These are phyloP conservation scores for Linnemannia zychae DNA, from an alignment of 192 early-diverging fungal species.

Conservation along the genomic window DNA sequence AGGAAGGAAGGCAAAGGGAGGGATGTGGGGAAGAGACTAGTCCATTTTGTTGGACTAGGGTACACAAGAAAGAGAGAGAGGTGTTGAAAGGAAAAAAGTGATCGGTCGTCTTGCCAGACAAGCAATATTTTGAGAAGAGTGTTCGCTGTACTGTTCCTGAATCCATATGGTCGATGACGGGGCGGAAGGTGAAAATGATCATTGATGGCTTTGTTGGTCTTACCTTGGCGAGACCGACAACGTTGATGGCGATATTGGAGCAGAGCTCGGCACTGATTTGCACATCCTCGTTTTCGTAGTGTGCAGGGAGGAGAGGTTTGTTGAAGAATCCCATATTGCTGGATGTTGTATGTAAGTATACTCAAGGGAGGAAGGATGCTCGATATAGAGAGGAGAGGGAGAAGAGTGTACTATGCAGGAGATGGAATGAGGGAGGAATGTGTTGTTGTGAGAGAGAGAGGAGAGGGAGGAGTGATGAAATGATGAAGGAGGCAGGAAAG, in stretches of 20 bases:
- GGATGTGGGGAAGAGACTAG: not conserved
- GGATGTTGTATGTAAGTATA: not conserved
- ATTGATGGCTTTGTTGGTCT: not conserved
- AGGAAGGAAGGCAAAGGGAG: not conserved
- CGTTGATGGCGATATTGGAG: constrained; percentile 47
- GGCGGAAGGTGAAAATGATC: not conserved
- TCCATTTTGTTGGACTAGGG: too few species aligned
- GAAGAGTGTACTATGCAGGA: not conserved
- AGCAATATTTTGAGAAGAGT: not conserved
- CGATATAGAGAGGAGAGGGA: too few species aligned
- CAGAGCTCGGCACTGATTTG: constrained; percentile 55
- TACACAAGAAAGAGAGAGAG: not conserved
- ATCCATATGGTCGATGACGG: not conserved
- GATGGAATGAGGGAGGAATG: not conserved
- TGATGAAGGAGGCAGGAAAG: not conserved
- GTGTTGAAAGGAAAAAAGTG: not conserved
- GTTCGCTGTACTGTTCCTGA: not conserved
- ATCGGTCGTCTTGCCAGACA: too few species aligned
- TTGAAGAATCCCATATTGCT: constrained; percentile 44
- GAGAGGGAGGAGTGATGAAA: not conserved
- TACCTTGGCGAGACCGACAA: constrained; percentile 55
- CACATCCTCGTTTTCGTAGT: constrained; percentile 54
- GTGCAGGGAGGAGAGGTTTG: constrained; percentile 47
- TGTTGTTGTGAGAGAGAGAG: not conserved
- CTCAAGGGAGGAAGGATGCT: not conserved